These are phyloP conservation scores for Cercospora nicotianae DNA, from an alignment of 2,329 filamentous ascomycete genomes.

Conservation along the genomic window DNA sequence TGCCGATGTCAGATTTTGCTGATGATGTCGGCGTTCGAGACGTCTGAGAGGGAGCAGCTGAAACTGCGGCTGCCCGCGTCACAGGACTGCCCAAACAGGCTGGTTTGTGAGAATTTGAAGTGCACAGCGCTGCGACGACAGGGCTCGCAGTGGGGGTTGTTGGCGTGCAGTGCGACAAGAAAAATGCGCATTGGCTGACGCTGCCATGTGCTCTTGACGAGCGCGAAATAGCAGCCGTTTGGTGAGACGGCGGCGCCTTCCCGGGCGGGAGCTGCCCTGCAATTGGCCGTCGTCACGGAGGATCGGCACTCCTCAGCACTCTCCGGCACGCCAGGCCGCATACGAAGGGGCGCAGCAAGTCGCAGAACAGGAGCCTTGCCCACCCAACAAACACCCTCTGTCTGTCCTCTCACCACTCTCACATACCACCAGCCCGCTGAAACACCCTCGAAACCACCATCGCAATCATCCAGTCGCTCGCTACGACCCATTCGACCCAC, in stretches of 20 bases:
- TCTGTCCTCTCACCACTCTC: not conserved
- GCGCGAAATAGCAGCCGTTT: not conserved
- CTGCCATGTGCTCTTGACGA: not conserved
- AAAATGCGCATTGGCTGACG: not conserved
- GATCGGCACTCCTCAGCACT: not conserved
- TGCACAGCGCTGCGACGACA: not conserved
- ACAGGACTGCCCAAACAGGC: not conserved
- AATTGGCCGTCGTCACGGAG: not conserved
- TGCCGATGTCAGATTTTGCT: not conserved
- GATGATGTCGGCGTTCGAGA: not conserved
- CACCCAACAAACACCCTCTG: not conserved
- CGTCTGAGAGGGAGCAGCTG: not conserved
- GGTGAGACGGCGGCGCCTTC: not conserved
- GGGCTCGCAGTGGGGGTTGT: not conserved
- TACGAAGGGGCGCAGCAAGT: slow-evolving; percentile 1
- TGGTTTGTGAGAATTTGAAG: not conserved
- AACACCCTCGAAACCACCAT: not conserved
- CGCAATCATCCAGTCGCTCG: not conserved
- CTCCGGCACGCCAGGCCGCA: not conserved
- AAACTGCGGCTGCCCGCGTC: not conserved
- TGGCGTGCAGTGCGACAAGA: not conserved
- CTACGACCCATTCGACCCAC: not conserved
- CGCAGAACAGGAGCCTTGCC: not conserved
- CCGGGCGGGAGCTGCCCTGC: not conserved
- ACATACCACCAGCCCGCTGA: not conserved